Evolutionary conservation across 1,284 basidiomycete genomes (phyloP), one percentile per base, ranked within the genome.

Genomic region (Apiotrichum montevideense): DNA sequence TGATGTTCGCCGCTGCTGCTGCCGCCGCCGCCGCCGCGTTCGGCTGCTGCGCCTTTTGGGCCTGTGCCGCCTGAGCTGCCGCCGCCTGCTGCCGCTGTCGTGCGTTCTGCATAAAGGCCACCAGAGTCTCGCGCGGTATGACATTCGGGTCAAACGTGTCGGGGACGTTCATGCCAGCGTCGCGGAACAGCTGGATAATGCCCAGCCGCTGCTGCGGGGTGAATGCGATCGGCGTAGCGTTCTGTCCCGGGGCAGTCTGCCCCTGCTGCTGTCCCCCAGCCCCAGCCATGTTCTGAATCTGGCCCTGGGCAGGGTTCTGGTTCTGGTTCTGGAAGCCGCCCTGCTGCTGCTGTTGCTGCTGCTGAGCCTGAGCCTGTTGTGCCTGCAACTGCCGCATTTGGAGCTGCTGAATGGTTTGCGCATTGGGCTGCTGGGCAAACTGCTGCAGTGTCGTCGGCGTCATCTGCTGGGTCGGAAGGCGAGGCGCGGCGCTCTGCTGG

Each of bases 391-490:
- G 60, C 9, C 61, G 57, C 51, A 62, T 45, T 44, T 62, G 61
- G 49, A 62, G 55, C 52, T 56, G 54, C 55, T 62, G 61, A n/a
- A 59, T 51, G 29, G 57, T 57, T 40, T 62, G 55, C 46, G 54
- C 51, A 46, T 59, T 62, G 4, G 61, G 52, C 57, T 62, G 61
- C n/a, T 21, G 15, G 8, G 61, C 61, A 47, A 62, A 62, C 54
- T 62, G 61, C 53, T 58, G 57, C 50, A 62, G 55, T 8, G 56
- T 57, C 21, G 39, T 46, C n/a, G 59, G 57, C 35, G 14, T 11
- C 11, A 45, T 45, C 41, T 51, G 56, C 34, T 59, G 53, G 50
- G 55, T 51, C 32, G 56, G 54, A 14, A 52, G 40, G 5, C 54
- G 60, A 40, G 41, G 46, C 7, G 49, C 51, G 3, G 43, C 32